phyloP scores from a whole-genome alignment of 176 grass and related monocot genomes.

The Bonia amplexicaulis region DNA sequence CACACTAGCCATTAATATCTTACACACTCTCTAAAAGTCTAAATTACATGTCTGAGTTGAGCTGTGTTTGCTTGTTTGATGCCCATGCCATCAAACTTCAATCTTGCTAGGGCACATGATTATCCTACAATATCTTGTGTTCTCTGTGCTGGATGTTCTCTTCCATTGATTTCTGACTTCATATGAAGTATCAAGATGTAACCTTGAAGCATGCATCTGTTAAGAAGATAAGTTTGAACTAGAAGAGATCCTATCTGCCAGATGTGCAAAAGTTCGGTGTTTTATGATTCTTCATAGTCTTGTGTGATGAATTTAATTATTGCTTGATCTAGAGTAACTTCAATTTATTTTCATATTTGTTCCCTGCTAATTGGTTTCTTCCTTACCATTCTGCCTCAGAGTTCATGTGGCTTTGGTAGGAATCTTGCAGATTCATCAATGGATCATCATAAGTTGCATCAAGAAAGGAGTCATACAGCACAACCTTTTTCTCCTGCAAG shows the following conservation, averaged over 20 bases:
- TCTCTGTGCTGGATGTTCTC: not conserved
- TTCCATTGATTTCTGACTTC: not conserved
- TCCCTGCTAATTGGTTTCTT: slow-evolving; percentile 23
- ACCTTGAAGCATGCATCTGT: not conserved
- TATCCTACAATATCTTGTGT: not conserved
- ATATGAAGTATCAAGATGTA: not conserved
- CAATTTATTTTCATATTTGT: not conserved
- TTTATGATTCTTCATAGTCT: not conserved
- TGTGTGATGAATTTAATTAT: slow-evolving; percentile 9
- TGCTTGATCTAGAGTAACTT: not conserved
- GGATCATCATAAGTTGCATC: slow-evolving; percentile 38
- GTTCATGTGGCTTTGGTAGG: slow-evolving; percentile 45
- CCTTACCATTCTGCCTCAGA: slow-evolving; percentile 34
- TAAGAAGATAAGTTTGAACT: not conserved
- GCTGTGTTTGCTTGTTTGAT: not conserved
- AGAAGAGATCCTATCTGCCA: not conserved
- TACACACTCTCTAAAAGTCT: not conserved
- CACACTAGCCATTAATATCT: not conserved
- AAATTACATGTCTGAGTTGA: not conserved
- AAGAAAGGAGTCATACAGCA: slow-evolving; percentile 35
- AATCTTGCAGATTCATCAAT: slow-evolving; percentile 33
- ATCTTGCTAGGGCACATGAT: not conserved
- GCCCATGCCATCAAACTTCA: not conserved
- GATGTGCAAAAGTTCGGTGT: not conserved
- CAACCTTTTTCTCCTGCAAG: slow-evolving; percentile 59